Conservation (phyloP, 345 rosid genomes). For the Aethionema arabicum region DNA sequence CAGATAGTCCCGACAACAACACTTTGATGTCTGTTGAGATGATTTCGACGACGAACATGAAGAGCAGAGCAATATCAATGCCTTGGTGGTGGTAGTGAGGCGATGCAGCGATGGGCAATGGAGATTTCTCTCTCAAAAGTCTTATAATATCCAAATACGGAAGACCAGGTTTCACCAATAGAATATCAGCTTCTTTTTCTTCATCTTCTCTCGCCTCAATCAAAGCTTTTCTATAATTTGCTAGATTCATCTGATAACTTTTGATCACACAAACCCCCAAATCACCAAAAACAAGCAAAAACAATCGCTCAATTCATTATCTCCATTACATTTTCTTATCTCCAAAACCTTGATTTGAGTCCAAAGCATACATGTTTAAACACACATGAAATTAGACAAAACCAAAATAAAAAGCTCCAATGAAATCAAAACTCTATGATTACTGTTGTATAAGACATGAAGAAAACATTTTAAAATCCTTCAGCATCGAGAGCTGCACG, state of each 20-base stretch:
- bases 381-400: conserved; percentile 18
- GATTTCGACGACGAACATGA: no score
- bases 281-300: conserved; percentile 20
- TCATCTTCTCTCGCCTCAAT: conserved; percentile 83
- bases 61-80: no score
- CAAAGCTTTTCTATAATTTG: conserved; percentile 88
- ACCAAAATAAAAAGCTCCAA: conserved; percentile 6
- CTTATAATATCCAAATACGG: conserved; percentile 94
- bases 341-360: conserved; percentile 92
- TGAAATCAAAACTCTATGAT: background rate
- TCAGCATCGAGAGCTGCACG: conserved; percentile 89
- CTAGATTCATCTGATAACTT: conserved; percentile 98
- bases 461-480: conserved; percentile 88
- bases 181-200: conserved; percentile 96
- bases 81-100: no score
- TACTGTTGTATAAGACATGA: conserved; percentile 98
- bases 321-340: conserved; percentile 77
- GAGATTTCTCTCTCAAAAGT: conserved; percentile 76
- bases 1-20: no score
- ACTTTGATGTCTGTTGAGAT: no score
- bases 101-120: conserved; percentile 90
- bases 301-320: background rate
- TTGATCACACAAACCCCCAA: conserved; percentile 39
- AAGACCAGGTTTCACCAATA: conserved; percentile 94
- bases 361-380: conserved; percentile 71